These are phyloP conservation scores for Linum tenue DNA, from an alignment of 345 rosid genomes.

Conservation along the genomic window DNA sequence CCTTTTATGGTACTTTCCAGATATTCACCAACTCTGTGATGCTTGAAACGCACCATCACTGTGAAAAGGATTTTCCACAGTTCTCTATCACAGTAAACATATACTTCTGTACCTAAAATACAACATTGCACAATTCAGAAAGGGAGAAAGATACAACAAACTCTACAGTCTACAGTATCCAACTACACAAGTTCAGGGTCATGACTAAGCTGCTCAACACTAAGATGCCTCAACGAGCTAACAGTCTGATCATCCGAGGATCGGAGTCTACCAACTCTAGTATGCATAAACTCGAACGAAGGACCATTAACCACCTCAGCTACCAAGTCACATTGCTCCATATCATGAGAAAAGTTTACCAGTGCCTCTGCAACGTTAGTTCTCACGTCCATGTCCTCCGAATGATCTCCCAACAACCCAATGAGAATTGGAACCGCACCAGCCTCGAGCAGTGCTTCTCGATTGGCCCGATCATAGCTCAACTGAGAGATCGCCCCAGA, in stretches of 20 bases:
- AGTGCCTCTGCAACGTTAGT: slow-evolving; percentile 48
- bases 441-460: slow-evolving; percentile 32
- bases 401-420: slow-evolving; percentile 33
- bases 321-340: slow-evolving; percentile 19
- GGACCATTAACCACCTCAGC: slow-evolving; percentile 30
- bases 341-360: slow-evolving; percentile 40
- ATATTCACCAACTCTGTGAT: slow-evolving; percentile 16
- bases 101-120: not conserved
- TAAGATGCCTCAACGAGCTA: slow-evolving; percentile 39
- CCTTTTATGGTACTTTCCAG: too few relatives aligned
- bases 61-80: too few relatives aligned
- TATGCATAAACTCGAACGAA: slow-evolving; percentile 33
- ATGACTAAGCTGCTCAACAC: slow-evolving; percentile 29
- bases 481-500: slow-evolving; percentile 44
- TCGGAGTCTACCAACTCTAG: slow-evolving; percentile 29
- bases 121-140: not conserved
- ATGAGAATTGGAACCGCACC: slow-evolving; percentile 35
- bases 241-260: slow-evolving; percentile 33
- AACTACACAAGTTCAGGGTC: slow-evolving; percentile 24
- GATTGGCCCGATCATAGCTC: slow-evolving; percentile 37
- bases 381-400: slow-evolving; percentile 31
- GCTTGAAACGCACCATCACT: slow-evolving; percentile 19
- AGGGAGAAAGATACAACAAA: not conserved
- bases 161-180: not conserved
- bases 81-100: slow-evolving; percentile 13